phyloP scores from a whole-genome alignment of 768 basidiomycete genomes.

The Pisolithus orientalis region DNA sequence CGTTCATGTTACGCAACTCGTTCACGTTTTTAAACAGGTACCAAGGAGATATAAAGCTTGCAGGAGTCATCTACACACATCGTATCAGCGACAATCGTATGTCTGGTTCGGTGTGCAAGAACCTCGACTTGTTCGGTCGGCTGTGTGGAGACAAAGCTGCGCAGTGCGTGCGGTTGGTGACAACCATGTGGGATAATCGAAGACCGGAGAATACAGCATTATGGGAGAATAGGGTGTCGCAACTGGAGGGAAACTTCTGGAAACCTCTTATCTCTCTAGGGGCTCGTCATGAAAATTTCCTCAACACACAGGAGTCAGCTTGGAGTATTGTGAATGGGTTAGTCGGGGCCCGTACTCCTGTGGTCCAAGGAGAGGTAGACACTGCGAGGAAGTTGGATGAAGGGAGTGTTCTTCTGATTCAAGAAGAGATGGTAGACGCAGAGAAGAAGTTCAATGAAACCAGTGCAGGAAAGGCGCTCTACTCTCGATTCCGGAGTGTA shows the following conservation, averaged over 20 bases:
- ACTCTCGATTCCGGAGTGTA: not conserved
- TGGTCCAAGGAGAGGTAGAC: not conserved
- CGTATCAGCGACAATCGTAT: conserved; percentile 31
- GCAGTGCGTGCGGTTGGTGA: conserved; percentile 30
- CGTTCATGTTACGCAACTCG: too few species aligned
- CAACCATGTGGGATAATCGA: conserved; percentile 33
- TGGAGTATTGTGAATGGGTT: not conserved
- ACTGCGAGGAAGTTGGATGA: not conserved
- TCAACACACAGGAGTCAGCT: not conserved
- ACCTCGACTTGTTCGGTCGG: conserved; percentile 28
- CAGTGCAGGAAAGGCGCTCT: not conserved
- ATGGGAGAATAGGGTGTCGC: conserved; percentile 11
- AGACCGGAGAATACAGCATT: conserved; percentile 3
- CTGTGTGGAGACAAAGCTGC: conserved; percentile 29
- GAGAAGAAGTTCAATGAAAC: not conserved
- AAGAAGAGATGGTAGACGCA: not conserved
- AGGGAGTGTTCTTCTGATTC: not conserved
- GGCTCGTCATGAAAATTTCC: not conserved
- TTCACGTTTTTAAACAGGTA: not conserved
- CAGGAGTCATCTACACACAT: conserved; percentile 31
- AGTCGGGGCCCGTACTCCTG: not conserved
- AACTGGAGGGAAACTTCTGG: conserved; percentile 25
- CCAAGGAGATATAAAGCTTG: conserved; percentile 7
- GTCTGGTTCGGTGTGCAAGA: conserved; percentile 23
- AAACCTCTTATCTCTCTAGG: not conserved